phyloP scores from a whole-genome alignment of 139 green algal species.

The Auxenochlorella protothecoides region DNA sequence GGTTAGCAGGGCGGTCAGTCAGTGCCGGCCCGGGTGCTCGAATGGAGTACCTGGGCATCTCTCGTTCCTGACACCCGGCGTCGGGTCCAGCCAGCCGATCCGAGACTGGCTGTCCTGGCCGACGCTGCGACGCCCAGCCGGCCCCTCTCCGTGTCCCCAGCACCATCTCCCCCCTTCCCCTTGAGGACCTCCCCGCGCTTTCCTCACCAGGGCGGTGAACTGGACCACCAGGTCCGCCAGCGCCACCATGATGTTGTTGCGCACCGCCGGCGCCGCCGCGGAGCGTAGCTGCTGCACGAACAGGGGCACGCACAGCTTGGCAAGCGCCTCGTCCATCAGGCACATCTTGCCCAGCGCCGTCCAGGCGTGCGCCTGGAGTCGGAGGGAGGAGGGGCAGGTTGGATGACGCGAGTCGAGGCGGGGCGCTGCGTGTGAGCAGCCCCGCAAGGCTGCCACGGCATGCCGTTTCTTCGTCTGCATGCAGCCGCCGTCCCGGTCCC shows the following conservation, averaged over 20 bases:
- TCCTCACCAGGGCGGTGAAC: conserved; percentile 51
- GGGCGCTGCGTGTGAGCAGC: not conserved
- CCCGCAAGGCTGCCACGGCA: not conserved
- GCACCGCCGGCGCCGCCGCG: conserved; percentile 39
- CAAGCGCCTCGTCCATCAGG: conserved; percentile 60
- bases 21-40: no score
- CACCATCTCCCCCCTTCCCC: no score
- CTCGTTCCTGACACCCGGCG: no score
- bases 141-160: no score
- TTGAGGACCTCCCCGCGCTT: no score
- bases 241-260: conserved; percentile 85
- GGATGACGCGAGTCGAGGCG: not conserved
- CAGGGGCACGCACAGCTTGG: conserved; percentile 63
- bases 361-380: conserved; percentile 56
- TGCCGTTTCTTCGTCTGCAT: not conserved
- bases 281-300: conserved; percentile 59
- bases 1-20: no score
- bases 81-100: no score
- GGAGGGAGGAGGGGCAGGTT: not conserved
- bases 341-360: conserved; percentile 68
- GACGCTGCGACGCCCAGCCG: no score
- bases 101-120: no score
- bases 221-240: conserved; percentile 72
- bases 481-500: not conserved
- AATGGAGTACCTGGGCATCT: no score